Percentiles rank a stretch among this genome's conserved stretches.
These are phyloP conservation scores for Boletus sp. DNA, from an alignment of 768 basidiomycete species.

Conservation along the genomic window DNA sequence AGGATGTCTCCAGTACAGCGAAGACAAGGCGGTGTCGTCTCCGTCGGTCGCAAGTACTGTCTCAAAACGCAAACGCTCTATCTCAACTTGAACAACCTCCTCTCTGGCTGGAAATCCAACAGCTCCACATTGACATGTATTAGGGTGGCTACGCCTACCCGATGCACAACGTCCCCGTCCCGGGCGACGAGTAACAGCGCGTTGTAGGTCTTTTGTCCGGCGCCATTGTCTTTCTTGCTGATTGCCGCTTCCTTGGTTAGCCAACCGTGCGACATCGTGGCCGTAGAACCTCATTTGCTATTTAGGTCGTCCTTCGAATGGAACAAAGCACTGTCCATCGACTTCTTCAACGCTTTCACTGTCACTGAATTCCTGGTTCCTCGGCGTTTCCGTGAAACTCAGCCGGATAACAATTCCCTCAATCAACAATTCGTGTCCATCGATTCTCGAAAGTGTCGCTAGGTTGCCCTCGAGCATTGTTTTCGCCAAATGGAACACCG, in stretches of 20 bases:
- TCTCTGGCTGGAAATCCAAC: background rate
- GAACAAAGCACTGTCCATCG: background rate
- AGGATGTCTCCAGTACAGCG: background rate
- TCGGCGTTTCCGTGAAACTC: background rate
- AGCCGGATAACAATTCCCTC: slow-evolving; percentile 2
- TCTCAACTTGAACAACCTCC: background rate
- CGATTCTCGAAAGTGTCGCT: background rate
- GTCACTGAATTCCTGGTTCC: background rate
- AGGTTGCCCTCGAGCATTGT: background rate
- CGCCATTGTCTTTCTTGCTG: background rate
- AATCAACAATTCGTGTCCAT: slow-evolving; percentile 3
- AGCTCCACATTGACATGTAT: background rate
- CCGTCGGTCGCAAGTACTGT: too few relatives aligned
- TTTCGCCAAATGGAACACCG: background rate
- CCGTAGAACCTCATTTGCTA: background rate
- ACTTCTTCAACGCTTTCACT: slow-evolving; percentile 3
- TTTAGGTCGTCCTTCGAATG: background rate
- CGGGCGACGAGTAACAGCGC: slow-evolving; percentile 2
- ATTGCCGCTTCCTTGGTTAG: background rate
- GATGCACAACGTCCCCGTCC: background rate
- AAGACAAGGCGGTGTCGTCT: too few relatives aligned
- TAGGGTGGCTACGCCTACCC: slow-evolving; percentile 2
- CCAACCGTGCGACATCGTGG: background rate
- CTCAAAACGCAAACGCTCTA: background rate
- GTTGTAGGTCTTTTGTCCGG: background rate